Percentiles rank a stretch among this genome's conserved stretches.
phyloP scores from a whole-genome alignment of 768 basidiomycete genomes.

The Hygrocybe coccinea region DNA sequence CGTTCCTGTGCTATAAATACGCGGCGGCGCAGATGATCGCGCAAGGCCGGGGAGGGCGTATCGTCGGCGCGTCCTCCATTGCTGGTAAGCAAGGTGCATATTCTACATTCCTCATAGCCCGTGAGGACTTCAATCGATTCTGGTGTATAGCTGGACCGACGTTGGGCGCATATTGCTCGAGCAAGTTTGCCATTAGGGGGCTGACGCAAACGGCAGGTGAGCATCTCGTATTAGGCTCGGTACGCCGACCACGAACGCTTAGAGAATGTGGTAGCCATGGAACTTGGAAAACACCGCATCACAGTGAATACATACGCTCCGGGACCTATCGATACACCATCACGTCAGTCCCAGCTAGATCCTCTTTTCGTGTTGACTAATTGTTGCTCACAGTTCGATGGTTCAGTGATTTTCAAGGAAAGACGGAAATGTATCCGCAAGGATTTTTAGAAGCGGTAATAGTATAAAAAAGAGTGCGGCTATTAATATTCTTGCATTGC shows the following conservation, averaged over 20 bases:
- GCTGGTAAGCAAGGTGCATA: conserved; percentile 27
- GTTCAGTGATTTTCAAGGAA: background rate
- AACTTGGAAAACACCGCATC: conserved; percentile 35
- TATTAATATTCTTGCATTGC: background rate
- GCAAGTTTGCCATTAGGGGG: conserved; percentile 40
- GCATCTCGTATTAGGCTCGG: background rate
- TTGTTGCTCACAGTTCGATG: background rate
- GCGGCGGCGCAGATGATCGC: conserved; percentile 59
- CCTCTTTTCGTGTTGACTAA: background rate
- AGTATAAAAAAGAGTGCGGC: too few relatives aligned
- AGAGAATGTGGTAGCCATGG: conserved; percentile 25
- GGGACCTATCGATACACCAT: conserved; percentile 16
- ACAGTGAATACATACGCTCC: conserved; percentile 43
- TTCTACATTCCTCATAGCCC: background rate
- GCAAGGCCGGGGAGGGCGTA: conserved; percentile 50
- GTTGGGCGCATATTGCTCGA: conserved; percentile 26
- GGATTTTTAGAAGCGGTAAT: too few relatives aligned
- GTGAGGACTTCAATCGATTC: background rate
- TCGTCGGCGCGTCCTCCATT: conserved; percentile 44
- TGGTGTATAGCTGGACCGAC: background rate
- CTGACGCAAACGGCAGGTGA: conserved; percentile 38
- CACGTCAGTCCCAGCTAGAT: background rate
- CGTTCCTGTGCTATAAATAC: conserved; percentile 59
- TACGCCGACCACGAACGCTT: background rate
- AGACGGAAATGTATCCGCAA: background rate